Evolutionary conservation across 768 basidiomycete species (phyloP), one percentile per base, ranked within the genome.

Genomic region (Podaxis sp.): DNA sequence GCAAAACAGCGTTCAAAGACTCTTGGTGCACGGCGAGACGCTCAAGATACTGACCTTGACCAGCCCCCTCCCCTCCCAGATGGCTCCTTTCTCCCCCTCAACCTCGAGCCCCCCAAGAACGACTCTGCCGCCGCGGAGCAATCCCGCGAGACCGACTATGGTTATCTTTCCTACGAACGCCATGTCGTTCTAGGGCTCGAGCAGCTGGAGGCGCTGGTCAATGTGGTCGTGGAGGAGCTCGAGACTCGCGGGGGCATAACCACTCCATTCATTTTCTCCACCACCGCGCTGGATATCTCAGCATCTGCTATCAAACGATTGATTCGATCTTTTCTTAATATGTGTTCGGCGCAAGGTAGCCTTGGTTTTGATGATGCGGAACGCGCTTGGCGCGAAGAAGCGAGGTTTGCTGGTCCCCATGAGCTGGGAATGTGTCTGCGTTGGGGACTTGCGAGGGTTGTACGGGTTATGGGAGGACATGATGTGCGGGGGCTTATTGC

Each of bases 181-280:
- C 86, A 92, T 68, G 86, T 92, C 62, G 79, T 91, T 14, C 81
- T 93, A 0, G 88, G 88, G n/a, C 79, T 91, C 14, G 84, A 88
- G 55, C 83, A 91, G 67, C 82, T 90, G 42, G 81, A 82, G 5
- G 80, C 83, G 46, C 84, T 94, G 50, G 87, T 92, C n/a, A 80
- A 82, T 46, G 84, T 85, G 61, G 75, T 92, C 59, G 81, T 84
- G 50, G 79, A 83, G 56, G 90, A 91, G 73, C 83, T 94, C 58
- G 81, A 80, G 63, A 79, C 83, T 57, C 80, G 90, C 66, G 90
- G 87, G 67, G 90, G 87, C 70, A 81, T 97, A 62, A 88, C 89
- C 21, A 93, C 92, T 2, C 95, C 95, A 21, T 89, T 97, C 74
- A 87, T 98, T 63, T 96, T 98, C 77, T 92, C 91, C 38, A 86